These are phyloP conservation scores for Phytophthora constricta DNA, from an alignment of 352 stramenopile genomes.

Conservation along the genomic window DNA sequence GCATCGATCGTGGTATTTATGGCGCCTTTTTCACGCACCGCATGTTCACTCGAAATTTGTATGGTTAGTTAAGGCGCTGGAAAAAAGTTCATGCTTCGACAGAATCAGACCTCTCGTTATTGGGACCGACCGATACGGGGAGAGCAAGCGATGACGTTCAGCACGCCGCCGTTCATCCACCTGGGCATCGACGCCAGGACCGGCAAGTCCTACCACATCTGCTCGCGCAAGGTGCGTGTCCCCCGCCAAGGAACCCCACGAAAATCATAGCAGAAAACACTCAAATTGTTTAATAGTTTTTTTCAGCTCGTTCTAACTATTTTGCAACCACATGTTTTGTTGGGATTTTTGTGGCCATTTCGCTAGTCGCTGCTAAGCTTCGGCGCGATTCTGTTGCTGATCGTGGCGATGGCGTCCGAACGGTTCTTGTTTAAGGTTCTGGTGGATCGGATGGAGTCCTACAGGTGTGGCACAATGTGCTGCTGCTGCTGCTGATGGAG, in stretches of 20 bases:
- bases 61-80: not conserved
- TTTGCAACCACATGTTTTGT: too few relatives aligned
- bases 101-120: slow-evolving; percentile 9
- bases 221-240: slow-evolving; percentile 73
- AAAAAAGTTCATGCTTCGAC: not conserved
- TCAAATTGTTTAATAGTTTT: too few relatives aligned
- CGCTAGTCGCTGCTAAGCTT: slow-evolving; percentile 80
- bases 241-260: too few relatives aligned
- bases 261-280: too few relatives aligned
- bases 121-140: slow-evolving; percentile 5
- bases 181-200: slow-evolving; percentile 85
- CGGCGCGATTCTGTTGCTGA: slow-evolving; percentile 68
- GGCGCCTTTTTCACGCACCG: not conserved
- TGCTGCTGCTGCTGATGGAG: not conserved
- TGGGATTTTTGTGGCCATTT: too few relatives aligned
- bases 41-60: not conserved
- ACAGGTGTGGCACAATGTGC: slow-evolving; percentile 56
- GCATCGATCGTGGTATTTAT: not conserved
- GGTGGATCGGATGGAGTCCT: slow-evolving; percentile 91
- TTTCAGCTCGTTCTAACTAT: too few relatives aligned
- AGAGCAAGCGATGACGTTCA: slow-evolving; percentile 62
- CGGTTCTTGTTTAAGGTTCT: slow-evolving; percentile 90
- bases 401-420: slow-evolving; percentile 84
- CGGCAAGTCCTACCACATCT: slow-evolving; percentile 87
- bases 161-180: slow-evolving; percentile 76